Conservation (phyloP, 1,139 yeast species). For the Blastobotrys proliferans region DNA sequence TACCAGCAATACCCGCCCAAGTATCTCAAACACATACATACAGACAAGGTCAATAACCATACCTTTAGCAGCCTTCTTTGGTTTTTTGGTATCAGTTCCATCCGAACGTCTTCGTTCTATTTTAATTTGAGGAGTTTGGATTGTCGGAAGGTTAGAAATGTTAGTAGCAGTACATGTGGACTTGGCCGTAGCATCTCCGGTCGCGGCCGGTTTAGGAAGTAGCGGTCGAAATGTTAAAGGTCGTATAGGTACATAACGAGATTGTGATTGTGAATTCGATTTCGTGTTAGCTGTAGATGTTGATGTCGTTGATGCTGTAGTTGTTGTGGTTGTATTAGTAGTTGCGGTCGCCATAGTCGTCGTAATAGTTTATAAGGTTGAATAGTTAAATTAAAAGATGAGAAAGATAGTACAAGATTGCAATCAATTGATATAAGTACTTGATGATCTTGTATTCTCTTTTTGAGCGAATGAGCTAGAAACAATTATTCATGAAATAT, state of each 20-base stretch:
- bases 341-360: background rate
- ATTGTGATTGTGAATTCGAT: conserved; percentile 10
- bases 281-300: conserved; percentile 4
- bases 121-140: too few species aligned
- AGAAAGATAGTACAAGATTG: too few species aligned
- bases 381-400: background rate
- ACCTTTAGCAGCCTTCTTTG: conserved; percentile 4
- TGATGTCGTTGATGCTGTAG: conserved; percentile 6
- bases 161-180: too few species aligned
- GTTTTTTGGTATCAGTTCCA: conserved; percentile 3
- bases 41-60: background rate
- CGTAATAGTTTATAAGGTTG: background rate
- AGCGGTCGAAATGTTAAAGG: conserved; percentile 37
- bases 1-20: background rate
- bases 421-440: background rate
- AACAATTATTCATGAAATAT: too few species aligned
- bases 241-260: conserved; percentile 32
- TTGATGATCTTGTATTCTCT: too few species aligned
- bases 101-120: conserved; percentile 11
- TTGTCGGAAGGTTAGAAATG: too few species aligned
- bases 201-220: conserved; percentile 32
- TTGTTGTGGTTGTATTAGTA: background rate
- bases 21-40: background rate
- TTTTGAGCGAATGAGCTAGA: too few species aligned
- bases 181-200: too few species aligned